These are phyloP conservation scores for Medicago arabica DNA, from an alignment of 306 rosid species.

Conservation along the genomic window DNA sequence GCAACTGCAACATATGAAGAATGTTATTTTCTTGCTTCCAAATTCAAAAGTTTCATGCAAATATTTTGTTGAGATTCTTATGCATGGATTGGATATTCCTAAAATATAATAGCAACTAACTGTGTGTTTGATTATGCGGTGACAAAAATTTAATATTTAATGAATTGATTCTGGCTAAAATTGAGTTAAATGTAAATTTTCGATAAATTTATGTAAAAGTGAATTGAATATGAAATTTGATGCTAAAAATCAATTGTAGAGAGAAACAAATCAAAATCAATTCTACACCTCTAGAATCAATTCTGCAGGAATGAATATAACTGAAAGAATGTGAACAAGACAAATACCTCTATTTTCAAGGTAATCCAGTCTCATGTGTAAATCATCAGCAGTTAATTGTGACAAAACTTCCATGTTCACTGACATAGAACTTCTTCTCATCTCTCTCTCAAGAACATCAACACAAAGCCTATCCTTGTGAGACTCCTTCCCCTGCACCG, in stretches of 20 bases:
- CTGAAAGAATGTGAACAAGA: slow-evolving; percentile 19
- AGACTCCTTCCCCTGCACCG: slow-evolving; percentile 63
- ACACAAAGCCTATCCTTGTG: slow-evolving; percentile 88
- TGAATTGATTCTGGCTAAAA: not conserved
- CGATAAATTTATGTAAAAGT: not conserved
- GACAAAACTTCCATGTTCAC: slow-evolving; percentile 53
- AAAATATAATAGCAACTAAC: slow-evolving; percentile 1
- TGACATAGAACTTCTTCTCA: slow-evolving; percentile 66
- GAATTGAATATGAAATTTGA: not conserved
- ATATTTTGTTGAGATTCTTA: slow-evolving; percentile 6
- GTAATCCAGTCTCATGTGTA: slow-evolving; percentile 68
- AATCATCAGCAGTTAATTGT: slow-evolving; percentile 60
- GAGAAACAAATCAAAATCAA: not conserved
- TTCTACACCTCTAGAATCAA: not conserved
- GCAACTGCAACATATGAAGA: slow-evolving; percentile 64
- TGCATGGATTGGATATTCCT: slow-evolving; percentile 14
- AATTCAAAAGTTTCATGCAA: slow-evolving; percentile 20
- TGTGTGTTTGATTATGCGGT: not conserved
- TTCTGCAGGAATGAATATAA: not conserved
- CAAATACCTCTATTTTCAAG: slow-evolving; percentile 83
- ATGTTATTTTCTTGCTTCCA: slow-evolving; percentile 30
- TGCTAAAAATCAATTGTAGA: not conserved
- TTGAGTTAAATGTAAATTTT: not conserved
- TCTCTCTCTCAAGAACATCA: slow-evolving; percentile 82
- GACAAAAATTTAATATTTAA: not conserved